Evolutionary conservation across 108 stramenopile genomes (phyloP).

Genomic region (Craspedostauros australis): DNA sequence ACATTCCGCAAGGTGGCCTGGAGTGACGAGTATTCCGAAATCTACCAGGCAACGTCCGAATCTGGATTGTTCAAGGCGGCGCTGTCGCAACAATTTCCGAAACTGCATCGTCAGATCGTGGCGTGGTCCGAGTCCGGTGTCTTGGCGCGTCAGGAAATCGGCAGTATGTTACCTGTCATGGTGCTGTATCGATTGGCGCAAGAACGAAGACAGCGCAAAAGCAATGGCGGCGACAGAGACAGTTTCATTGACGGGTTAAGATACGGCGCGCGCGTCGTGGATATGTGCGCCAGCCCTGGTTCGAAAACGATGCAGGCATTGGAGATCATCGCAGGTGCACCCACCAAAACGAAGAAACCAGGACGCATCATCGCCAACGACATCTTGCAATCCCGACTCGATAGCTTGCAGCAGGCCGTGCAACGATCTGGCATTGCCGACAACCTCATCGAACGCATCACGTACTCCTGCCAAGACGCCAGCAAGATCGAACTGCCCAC

Average conservation of each 20-base stretch:
- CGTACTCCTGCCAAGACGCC: conserved; percentile 47
- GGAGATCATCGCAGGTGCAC: conserved; percentile 39
- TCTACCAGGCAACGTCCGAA: conserved; percentile 2
- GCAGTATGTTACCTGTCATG: conserved; percentile 69
- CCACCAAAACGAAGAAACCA: no score
- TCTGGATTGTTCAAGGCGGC: conserved; percentile 16
- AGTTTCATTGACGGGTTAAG: background rate
- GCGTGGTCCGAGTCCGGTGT: conserved; percentile 38
- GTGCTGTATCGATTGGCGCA: conserved; percentile 24
- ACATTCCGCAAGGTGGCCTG: no score
- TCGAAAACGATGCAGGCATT: conserved; percentile 82
- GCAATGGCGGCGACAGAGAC: background rate
- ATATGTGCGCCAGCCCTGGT: conserved; percentile 84
- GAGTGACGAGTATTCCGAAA: no score
- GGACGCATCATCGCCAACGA: conserved; percentile 79
- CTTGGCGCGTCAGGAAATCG: conserved; percentile 75
- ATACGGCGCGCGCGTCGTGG: conserved; percentile 44
- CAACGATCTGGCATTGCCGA: conserved; percentile 45
- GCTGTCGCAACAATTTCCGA: conserved; percentile 30
- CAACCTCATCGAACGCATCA: conserved; percentile 20
- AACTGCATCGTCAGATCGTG: conserved; percentile 46
- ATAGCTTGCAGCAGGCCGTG: conserved; percentile 54
- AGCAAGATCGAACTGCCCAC: conserved; percentile 24
- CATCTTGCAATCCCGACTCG: conserved; percentile 56
- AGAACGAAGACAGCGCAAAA: no score